A percentile compares a stretch with the other conserved stretches of the same genome.
phyloP scores from a whole-genome alignment of 306 rosid genomes.

The Neltuma alba region DNA sequence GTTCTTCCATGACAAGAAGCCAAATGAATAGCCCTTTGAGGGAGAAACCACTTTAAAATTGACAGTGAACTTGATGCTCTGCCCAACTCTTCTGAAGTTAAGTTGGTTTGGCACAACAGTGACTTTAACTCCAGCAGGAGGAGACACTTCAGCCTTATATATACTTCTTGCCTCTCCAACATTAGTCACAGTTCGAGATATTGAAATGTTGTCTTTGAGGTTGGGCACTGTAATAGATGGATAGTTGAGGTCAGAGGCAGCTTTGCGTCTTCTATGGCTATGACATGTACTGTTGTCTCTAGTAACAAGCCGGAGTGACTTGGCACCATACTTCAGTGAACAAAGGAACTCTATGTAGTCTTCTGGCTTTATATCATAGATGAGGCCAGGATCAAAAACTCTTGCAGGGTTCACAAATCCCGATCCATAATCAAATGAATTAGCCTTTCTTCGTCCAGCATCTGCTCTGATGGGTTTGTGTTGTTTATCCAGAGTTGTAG shows the following conservation, averaged over 20 bases:
- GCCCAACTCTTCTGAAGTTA: slow-evolving; percentile 54
- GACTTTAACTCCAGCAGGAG: slow-evolving; percentile 68
- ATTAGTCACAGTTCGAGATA: slow-evolving; percentile 69
- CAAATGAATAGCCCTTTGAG: slow-evolving; percentile 73
- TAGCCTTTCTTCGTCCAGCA: slow-evolving; percentile 62
- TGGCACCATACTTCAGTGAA: slow-evolving; percentile 61
- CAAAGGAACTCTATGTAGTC: slow-evolving; percentile 73
- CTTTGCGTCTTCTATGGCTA: slow-evolving; percentile 31
- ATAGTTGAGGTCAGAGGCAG: slow-evolving; percentile 69
- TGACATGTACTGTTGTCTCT: slow-evolving; percentile 68
- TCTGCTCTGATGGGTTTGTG: slow-evolving; percentile 63
- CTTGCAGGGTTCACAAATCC: slow-evolving; percentile 78
- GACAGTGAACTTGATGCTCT: slow-evolving; percentile 68
- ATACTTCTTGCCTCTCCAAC: slow-evolving; percentile 60
- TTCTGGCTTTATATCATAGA: slow-evolving; percentile 60
- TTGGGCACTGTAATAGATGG: slow-evolving; percentile 74
- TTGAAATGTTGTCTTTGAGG: slow-evolving; percentile 53
- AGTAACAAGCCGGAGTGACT: slow-evolving; percentile 64
- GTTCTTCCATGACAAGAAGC: slow-evolving; percentile 73
- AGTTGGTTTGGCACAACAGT: slow-evolving; percentile 56
- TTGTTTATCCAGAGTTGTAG: slow-evolving; percentile 66
- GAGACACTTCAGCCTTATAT: slow-evolving; percentile 58
- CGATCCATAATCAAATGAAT: slow-evolving; percentile 81
- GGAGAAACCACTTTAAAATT: slow-evolving; percentile 58
- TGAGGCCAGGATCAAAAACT: slow-evolving; percentile 78